These are phyloP conservation scores for Rheum nobile DNA, from an alignment of 148 eudicot species.

Conservation along the genomic window DNA sequence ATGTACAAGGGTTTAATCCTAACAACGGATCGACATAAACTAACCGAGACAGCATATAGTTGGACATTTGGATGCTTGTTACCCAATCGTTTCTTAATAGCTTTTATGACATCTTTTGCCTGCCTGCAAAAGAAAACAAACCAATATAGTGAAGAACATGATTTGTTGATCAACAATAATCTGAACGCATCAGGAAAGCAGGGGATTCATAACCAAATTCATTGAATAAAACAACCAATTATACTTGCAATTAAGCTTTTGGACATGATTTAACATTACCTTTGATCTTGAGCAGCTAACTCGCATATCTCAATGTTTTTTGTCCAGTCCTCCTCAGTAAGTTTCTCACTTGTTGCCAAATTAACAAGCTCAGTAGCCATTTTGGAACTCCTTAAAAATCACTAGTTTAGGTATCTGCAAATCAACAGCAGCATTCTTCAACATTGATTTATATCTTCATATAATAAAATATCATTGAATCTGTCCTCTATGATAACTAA, in stretches of 20 bases:
- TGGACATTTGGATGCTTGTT: constrained; percentile 72
- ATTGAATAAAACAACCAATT: background rate
- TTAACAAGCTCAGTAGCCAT: constrained; percentile 84
- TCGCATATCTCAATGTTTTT: constrained; percentile 92
- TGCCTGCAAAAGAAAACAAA: constrained; percentile 40
- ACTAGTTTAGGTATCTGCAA: constrained; percentile 1
- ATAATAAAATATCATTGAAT: background rate
- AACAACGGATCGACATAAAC: constrained; percentile 17
- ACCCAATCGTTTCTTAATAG: constrained; percentile 78
- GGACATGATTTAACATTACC: constrained; percentile 26
- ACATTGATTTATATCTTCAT: background rate
- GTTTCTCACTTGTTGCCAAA: constrained; percentile 77
- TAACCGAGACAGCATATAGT: constrained; percentile 70
- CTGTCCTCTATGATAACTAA: no score
- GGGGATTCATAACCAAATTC: background rate
- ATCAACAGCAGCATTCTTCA: background rate
- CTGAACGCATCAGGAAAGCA: background rate
- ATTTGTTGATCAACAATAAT: background rate
- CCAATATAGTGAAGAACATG: background rate
- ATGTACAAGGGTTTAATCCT: background rate
- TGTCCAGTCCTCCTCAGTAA: constrained; percentile 80
- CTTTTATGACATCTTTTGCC: constrained; percentile 80
- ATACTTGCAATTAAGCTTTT: background rate
- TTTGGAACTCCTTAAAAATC: background rate
- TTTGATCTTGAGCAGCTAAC: constrained; percentile 61